These are phyloP conservation scores for Monosporascus sp. DNA, from an alignment of 2,329 filamentous ascomycete genomes.

Conservation along the genomic window DNA sequence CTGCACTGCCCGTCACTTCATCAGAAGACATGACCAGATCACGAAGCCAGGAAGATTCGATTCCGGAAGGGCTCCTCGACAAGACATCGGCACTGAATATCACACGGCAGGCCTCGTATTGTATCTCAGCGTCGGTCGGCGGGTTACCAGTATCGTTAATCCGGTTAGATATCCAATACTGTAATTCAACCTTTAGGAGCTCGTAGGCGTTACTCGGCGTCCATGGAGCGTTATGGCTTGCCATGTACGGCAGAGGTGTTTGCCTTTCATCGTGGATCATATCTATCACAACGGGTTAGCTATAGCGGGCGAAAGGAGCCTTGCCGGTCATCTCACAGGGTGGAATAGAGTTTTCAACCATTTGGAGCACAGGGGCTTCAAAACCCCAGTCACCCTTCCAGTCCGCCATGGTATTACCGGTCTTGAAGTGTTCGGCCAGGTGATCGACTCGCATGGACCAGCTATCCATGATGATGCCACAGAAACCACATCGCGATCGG, in stretches of 20 bases:
- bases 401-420: slow-evolving; percentile 60
- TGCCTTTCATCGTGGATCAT: slow-evolving; percentile 60
- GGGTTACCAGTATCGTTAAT: slow-evolving; percentile 33
- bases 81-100: slow-evolving; percentile 49
- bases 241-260: slow-evolving; percentile 48
- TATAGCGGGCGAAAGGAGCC: slow-evolving; percentile 25
- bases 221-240: slow-evolving; percentile 37
- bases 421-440: slow-evolving; percentile 63
- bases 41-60: slow-evolving; percentile 48
- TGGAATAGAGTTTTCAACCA: slow-evolving; percentile 63
- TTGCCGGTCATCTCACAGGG: slow-evolving; percentile 48
- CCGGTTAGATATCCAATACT: slow-evolving; percentile 44
- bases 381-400: slow-evolving; percentile 70
- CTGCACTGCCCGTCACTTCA: slow-evolving; percentile 36
- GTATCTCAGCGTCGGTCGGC: slow-evolving; percentile 48
- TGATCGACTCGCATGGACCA: slow-evolving; percentile 59
- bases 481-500: slow-evolving; percentile 61
- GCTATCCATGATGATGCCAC: slow-evolving; percentile 54
- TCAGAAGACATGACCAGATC: slow-evolving; percentile 51
- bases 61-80: slow-evolving; percentile 34
- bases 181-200: slow-evolving; percentile 52
- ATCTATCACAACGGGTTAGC: slow-evolving; percentile 42
- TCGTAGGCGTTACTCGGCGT: slow-evolving; percentile 56
- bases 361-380: slow-evolving; percentile 52
- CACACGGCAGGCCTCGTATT: slow-evolving; percentile 54